Conservation (phyloP, 1,139 yeast species). For the Kodamaea alishanica region DNA sequence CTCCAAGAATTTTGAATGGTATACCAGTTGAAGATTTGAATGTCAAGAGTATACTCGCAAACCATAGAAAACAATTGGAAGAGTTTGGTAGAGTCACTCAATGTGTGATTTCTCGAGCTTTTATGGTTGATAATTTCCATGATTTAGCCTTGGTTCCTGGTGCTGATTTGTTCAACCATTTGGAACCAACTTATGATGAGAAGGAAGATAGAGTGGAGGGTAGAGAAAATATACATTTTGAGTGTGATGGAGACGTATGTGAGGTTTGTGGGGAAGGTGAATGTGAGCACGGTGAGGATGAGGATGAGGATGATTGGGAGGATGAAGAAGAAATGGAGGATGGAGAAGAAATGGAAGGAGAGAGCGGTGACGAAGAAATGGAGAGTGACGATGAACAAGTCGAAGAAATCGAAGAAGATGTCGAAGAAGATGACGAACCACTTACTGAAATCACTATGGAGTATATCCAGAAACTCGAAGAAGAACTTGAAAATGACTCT, state of each 20-base stretch:
- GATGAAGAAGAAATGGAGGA: constrained; percentile 24
- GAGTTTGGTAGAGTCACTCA: constrained; percentile 51
- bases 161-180: constrained; percentile 85
- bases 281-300: constrained; percentile 47
- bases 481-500: constrained; percentile 23
- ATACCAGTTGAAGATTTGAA: constrained; percentile 6
- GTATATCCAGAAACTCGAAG: constrained; percentile 31
- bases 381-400: constrained; percentile 8
- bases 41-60: constrained; percentile 1
- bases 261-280: constrained; percentile 64
- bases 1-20: constrained; percentile 38
- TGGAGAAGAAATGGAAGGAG: constrained; percentile 14
- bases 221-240: constrained; percentile 69
- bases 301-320: constrained; percentile 24
- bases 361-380: constrained; percentile 17
- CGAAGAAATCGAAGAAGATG: constrained; percentile 5
- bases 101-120: constrained; percentile 73
- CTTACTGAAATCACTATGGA: constrained; percentile 36
- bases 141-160: constrained; percentile 82
- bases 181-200: constrained; percentile 28
- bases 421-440: constrained; percentile 10
- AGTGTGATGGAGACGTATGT: constrained; percentile 70
- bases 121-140: constrained; percentile 72
- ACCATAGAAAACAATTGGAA: constrained; percentile 22
- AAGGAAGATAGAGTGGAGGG: constrained; percentile 19